These are phyloP conservation scores for Lithohypha guttulata DNA, from an alignment of 2,329 filamentous ascomycete species.

Conservation along the genomic window DNA sequence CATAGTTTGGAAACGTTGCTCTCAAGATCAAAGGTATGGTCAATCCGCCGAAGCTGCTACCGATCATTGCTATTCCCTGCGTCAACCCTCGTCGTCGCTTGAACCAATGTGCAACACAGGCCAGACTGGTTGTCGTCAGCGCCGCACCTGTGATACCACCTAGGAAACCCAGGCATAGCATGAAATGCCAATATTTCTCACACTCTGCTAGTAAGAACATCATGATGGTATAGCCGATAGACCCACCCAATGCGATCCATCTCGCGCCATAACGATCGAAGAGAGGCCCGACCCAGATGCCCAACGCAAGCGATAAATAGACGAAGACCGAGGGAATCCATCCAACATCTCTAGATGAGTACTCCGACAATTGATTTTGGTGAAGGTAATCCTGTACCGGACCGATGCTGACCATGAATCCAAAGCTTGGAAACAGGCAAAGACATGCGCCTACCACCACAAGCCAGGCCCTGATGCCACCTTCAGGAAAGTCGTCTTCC, in stretches of 20 bases:
- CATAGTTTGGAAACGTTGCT: constrained; percentile 24
- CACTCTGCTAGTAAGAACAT: constrained; percentile 40
- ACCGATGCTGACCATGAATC: constrained; percentile 41
- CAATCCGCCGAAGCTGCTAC: constrained; percentile 30
- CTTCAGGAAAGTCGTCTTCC: constrained; percentile 28
- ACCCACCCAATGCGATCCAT: constrained; percentile 31
- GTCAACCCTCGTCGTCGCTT: constrained; percentile 28
- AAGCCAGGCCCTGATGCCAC: constrained; percentile 33
- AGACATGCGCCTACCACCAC: constrained; percentile 35
- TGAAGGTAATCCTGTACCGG: constrained; percentile 39
- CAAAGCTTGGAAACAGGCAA: constrained; percentile 32
- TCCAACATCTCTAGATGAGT: constrained; percentile 36
- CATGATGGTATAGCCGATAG: constrained; percentile 28
- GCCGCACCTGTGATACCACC: constrained; percentile 28
- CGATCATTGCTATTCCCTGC: constrained; percentile 31
- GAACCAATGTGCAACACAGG: constrained; percentile 34
- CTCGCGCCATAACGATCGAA: constrained; percentile 40
- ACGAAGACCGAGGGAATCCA: constrained; percentile 41
- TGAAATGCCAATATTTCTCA: constrained; percentile 39
- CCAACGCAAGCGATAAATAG: constrained; percentile 36
- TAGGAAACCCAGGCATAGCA: constrained; percentile 30
- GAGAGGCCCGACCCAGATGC: constrained; percentile 39
- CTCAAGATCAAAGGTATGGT: constrained; percentile 29
- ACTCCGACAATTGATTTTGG: constrained; percentile 34
- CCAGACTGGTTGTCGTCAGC: constrained; percentile 29